phyloP scores from a whole-genome alignment of 2,329 filamentous ascomycete species.

The Epichloe glyceriae region DNA sequence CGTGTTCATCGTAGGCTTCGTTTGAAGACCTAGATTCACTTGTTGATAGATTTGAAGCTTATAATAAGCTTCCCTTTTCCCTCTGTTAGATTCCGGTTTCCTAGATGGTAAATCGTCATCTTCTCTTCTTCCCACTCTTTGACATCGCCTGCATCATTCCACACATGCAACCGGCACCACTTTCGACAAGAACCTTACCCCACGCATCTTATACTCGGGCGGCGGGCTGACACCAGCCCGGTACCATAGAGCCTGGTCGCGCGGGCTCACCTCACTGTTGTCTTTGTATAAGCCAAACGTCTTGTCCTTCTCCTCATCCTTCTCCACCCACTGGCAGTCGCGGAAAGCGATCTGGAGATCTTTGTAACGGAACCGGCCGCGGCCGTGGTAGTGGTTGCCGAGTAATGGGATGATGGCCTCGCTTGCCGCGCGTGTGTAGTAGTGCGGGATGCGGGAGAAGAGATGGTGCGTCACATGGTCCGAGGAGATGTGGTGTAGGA shows the following conservation, averaged over 20 bases:
- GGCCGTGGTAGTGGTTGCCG: conserved; percentile 70
- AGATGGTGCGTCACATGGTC: conserved; percentile 51
- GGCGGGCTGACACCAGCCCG: background rate
- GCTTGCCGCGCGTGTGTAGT: conserved; percentile 41
- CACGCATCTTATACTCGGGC: conserved; percentile 2
- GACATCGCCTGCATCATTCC: no score
- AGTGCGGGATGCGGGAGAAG: conserved; percentile 27
- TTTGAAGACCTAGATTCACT: no score
- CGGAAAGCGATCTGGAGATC: background rate
- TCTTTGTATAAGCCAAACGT: background rate
- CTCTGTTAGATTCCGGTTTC: no score
- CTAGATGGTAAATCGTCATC: no score
- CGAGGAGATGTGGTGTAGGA: conserved; percentile 50
- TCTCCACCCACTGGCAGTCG: conserved; percentile 1
- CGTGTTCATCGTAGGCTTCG: no score
- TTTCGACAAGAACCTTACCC: background rate
- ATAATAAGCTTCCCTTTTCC: no score
- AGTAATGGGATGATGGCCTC: conserved; percentile 72
- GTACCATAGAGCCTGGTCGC: conserved; percentile 1
- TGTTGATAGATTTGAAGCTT: no score
- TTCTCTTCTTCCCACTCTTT: no score
- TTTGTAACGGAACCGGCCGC: background rate
- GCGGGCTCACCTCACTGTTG: background rate
- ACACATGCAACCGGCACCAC: background rate
- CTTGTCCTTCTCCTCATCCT: background rate